Evolutionary conservation across 2,329 filamentous ascomycete species (phyloP), one percentile per base, ranked within the genome.

Genomic region (Diaporthe sp.): DNA sequence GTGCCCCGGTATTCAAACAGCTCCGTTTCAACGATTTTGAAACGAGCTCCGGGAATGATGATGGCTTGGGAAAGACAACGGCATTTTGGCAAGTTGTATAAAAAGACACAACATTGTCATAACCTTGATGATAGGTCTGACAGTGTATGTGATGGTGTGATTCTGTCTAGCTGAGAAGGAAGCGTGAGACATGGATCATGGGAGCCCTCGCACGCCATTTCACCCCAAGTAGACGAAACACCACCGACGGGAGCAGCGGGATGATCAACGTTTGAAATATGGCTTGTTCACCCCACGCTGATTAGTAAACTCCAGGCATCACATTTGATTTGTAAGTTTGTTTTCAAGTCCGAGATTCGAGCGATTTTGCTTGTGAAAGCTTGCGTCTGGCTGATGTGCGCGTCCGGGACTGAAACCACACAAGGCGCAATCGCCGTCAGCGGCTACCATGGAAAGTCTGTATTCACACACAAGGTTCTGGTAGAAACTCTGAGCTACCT

Each of bases 191-290:
- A 62, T 31, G 60, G 39, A 62, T 62, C 60, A 62, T 46, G 60
- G 60, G 60, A 42, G 15, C 8, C 10, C 60, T 62, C 60, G 60
- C 60, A 62, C 60, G 60, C 60, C 60, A 62, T 62, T 62, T 62
- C 60, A 62, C 7, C 60, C 39, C 39, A 46, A 62, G 60, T 62
- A 10, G 13, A 62, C 60, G 60, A 62, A 62, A 62, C 60, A 62
- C 60, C 60, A 46, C n/a, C 39, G 17, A 44, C 60, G 60, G 60
- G n/a, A 62, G 60, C 39, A 25, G 25, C 60, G 60, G 60, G 60
- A 62, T 8, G 60, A 62, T 44, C 60, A 46, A 46, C 60, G 39
- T 62, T 62, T 46, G 60, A 44, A 46, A 46, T 62, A 46, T 12
- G 9, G 39, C 17, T 22, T 31, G 37, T 44, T 7, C 15, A 9